Conservation (phyloP, 805 yeast species). For the Candida methanosorbosa region DNA sequence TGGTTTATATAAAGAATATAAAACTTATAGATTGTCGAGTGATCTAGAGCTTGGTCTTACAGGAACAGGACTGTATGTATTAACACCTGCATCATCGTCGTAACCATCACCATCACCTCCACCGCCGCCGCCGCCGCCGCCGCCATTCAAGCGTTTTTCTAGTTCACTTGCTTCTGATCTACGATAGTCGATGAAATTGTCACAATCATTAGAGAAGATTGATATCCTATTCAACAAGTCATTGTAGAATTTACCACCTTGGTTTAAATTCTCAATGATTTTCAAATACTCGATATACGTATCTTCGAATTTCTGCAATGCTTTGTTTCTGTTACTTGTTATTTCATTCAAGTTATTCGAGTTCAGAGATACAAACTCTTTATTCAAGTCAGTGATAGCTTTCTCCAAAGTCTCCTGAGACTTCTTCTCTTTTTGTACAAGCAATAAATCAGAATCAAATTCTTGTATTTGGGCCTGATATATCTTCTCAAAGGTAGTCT, state of each 20-base stretch:
- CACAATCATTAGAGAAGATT: neutral
- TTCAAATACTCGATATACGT: constrained; percentile 45
- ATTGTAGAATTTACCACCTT: constrained; percentile 65
- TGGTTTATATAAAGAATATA: neutral
- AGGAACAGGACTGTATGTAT: no score
- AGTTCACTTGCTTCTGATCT: constrained; percentile 4
- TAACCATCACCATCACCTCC: neutral
- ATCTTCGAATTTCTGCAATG: constrained; percentile 42
- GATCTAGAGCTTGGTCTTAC: no score
- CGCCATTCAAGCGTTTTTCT: constrained; percentile 2
- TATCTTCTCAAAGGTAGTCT: constrained; percentile 24
- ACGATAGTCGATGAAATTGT: neutral
- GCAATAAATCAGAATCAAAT: constrained; percentile 38
- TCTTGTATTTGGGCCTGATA: constrained; percentile 37
- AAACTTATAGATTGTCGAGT: no score
- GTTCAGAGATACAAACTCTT: constrained; percentile 12
- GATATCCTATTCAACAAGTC: constrained; percentile 35
- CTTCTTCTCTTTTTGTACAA: constrained; percentile 31
- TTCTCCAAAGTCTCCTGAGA: constrained; percentile 17
- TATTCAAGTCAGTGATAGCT: constrained; percentile 26
- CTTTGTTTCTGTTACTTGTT: constrained; percentile 33
- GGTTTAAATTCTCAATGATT: constrained; percentile 48
- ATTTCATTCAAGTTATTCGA: constrained; percentile 14
- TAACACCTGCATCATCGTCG: no score
- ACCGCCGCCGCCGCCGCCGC: neutral